Evolutionary conservation across 768 basidiomycete genomes (phyloP), one percentile per base, ranked within the genome.

Genomic region (Lactifluus hygrophoroides): DNA sequence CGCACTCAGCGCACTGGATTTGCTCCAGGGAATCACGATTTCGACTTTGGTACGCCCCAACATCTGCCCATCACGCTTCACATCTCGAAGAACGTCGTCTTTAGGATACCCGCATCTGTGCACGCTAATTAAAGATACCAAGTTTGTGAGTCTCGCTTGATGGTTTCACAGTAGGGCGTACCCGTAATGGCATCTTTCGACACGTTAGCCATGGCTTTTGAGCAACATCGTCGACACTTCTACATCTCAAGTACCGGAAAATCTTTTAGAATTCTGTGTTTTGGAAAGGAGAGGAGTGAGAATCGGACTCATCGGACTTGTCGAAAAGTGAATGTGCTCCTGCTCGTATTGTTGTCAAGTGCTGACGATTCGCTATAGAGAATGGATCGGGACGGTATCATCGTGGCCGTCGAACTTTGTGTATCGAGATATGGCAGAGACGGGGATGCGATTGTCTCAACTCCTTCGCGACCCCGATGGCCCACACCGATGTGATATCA

Each of bases 331-430:
- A 35, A 5, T n/a, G n/a, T 25, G 38, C 13, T 38, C 46, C 37
- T 14, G 25, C 25, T 35, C 23, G 25, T n/a, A 14, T 4, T 30
- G 21, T 3, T 43, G 5, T 16, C 23, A 23, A 42, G 23, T 54
- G 25, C 58, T 57, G 19, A 34, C 32, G 14, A 17, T 42, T 40
- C 37, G 30, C 17, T 50, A 17, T 51, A 94, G 91, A 68, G 88
- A 89, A 66, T 95, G 93, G 93, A 92, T 95, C 51, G 77, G 76
- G 25, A 94, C 93, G 0, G 82, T 96, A 9, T 74, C 90, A 0
- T 83, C 90, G 8, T 96, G 93, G 91, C 93, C 93, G 1, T 51
- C 80, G 1, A 81, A 81, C 54, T 96, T 94, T 70, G 71, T 80
- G 60, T 89, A 88, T 70, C 80, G 73, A 55, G 80, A 87, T 49